A percentile compares a stretch with the other conserved stretches of the same genome.
phyloP scores from a whole-genome alignment of 805 yeast species.

The Ogataea naganishii region DNA sequence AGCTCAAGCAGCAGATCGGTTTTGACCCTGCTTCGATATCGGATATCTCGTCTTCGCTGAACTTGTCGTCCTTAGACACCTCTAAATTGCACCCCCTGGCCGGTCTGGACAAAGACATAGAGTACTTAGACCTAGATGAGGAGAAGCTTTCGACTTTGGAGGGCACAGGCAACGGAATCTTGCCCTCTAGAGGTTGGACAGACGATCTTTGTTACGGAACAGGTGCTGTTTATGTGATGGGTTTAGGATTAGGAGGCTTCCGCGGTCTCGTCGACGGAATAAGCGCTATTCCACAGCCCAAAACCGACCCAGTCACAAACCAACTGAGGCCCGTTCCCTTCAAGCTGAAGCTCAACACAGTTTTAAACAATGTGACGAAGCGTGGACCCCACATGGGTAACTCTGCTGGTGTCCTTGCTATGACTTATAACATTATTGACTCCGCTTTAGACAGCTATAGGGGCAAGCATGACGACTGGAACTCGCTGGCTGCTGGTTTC shows the following conservation, averaged over 20 bases:
- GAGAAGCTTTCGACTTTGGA: slow-evolving; percentile 69
- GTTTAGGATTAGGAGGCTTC: slow-evolving; percentile 83
- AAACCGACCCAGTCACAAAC: slow-evolving; percentile 54
- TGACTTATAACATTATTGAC: slow-evolving; percentile 80
- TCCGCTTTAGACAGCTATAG: slow-evolving; percentile 70
- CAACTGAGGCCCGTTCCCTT: slow-evolving; percentile 53
- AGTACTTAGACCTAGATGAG: slow-evolving; percentile 82
- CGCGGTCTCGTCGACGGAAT: slow-evolving; percentile 87
- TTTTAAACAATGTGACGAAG: slow-evolving; percentile 85
- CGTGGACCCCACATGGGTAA: slow-evolving; percentile 96
- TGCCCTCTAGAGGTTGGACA: slow-evolving; percentile 96
- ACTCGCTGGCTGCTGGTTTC: slow-evolving; percentile 85
- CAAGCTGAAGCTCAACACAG: slow-evolving; percentile 78
- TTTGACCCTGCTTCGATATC: slow-evolving; percentile 59
- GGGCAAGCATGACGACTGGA: slow-evolving; percentile 81
- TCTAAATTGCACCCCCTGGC: slow-evolving; percentile 84
- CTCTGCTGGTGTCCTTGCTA: slow-evolving; percentile 88
- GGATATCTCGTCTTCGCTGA: slow-evolving; percentile 55
- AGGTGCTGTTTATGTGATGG: slow-evolving; percentile 84
- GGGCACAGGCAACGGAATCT: slow-evolving; percentile 73
- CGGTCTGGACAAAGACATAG: slow-evolving; percentile 82
- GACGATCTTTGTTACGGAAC: slow-evolving; percentile 98
- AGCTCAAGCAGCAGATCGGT: slow-evolving; percentile 33
- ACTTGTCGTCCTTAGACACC: slow-evolving; percentile 58
- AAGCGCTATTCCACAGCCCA: slow-evolving; percentile 51